These are phyloP conservation scores for Thelonectria discophora DNA, from an alignment of 2,329 filamentous ascomycete genomes.

Conservation along the genomic window DNA sequence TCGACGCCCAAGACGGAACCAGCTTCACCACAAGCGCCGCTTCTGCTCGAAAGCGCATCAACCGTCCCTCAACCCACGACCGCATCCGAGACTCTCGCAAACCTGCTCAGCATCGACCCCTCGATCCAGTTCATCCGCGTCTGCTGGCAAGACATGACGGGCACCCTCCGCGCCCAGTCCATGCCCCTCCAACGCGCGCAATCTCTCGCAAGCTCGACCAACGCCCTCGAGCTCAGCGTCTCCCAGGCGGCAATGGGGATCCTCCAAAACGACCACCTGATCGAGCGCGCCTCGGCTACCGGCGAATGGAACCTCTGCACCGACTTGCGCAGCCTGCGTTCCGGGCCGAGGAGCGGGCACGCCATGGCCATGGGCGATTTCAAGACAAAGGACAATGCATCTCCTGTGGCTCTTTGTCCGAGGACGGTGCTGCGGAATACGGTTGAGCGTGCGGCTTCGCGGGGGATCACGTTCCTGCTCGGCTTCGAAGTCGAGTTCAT, in stretches of 20 bases:
- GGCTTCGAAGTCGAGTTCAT: conserved; percentile 87
- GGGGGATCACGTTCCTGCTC: conserved; percentile 68
- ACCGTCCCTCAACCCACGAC: background rate
- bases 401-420: conserved; percentile 67
- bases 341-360: conserved; percentile 67
- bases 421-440: conserved; percentile 68
- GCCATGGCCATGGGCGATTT: conserved; percentile 75
- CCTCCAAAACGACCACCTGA: conserved; percentile 71
- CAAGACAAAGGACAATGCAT: conserved; percentile 63
- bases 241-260: conserved; percentile 71
- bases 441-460: conserved; percentile 58
- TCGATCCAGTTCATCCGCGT: conserved; percentile 73
- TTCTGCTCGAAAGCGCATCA: background rate
- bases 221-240: conserved; percentile 64
- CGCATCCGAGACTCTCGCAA: conserved; percentile 27
- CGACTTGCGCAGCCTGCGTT: conserved; percentile 69
- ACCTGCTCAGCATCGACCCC: conserved; percentile 58
- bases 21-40: too few relatives aligned
- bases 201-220: conserved; percentile 54
- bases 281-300: conserved; percentile 62
- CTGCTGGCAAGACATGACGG: conserved; percentile 83
- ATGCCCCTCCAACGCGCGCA: conserved; percentile 69
- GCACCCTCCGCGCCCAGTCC: conserved; percentile 71
- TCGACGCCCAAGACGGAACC: too few relatives aligned
- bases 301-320: conserved; percentile 75